Evolutionary conservation across 2,329 filamentous ascomycete genomes (phyloP).

Genomic region (Plenodomus tracheiphilus): DNA sequence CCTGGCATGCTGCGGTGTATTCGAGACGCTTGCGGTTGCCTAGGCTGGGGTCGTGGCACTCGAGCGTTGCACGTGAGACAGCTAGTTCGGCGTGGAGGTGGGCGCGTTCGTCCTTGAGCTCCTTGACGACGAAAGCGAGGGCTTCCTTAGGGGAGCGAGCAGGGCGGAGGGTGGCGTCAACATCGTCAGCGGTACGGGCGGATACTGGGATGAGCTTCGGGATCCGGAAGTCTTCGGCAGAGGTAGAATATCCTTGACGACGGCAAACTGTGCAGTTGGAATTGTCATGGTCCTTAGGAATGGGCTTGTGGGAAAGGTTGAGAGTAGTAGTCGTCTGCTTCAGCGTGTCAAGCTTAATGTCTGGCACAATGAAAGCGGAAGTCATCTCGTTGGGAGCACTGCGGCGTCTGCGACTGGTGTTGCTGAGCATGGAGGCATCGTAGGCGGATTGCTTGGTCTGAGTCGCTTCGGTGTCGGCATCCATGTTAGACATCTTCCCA

Average conservation of each 20-base stretch:
- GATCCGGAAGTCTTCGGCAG: slow-evolving; percentile 43
- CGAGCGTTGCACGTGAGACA: slow-evolving; percentile 62
- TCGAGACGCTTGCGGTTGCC: slow-evolving; percentile 66
- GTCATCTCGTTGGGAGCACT: slow-evolving; percentile 60
- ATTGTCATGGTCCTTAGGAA: slow-evolving; percentile 53
- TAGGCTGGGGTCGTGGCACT: slow-evolving; percentile 62
- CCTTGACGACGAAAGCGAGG: slow-evolving; percentile 81
- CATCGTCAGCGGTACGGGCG: slow-evolving; percentile 55
- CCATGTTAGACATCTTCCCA: slow-evolving; percentile 34
- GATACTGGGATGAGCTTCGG: slow-evolving; percentile 57
- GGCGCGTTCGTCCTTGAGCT: slow-evolving; percentile 75
- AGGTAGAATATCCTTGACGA: slow-evolving; percentile 43
- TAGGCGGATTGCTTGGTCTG: slow-evolving; percentile 33
- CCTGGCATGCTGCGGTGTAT: slow-evolving; percentile 64
- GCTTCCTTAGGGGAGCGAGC: slow-evolving; percentile 70
- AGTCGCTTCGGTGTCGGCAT: slow-evolving; percentile 29
- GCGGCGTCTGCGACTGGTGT: slow-evolving; percentile 55
- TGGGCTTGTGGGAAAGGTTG: slow-evolving; percentile 20
- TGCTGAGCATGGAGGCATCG: slow-evolving; percentile 52
- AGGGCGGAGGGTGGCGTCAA: slow-evolving; percentile 63
- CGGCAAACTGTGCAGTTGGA: slow-evolving; percentile 62
- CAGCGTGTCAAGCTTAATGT: slow-evolving; percentile 57
- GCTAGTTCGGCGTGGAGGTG: slow-evolving; percentile 75
- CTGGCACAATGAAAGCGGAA: slow-evolving; percentile 66
- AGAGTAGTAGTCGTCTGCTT: slow-evolving; percentile 26